Base-by-base conservation (phyloP, 441 rosid species). In the Euphorbia celastroides region DNA sequence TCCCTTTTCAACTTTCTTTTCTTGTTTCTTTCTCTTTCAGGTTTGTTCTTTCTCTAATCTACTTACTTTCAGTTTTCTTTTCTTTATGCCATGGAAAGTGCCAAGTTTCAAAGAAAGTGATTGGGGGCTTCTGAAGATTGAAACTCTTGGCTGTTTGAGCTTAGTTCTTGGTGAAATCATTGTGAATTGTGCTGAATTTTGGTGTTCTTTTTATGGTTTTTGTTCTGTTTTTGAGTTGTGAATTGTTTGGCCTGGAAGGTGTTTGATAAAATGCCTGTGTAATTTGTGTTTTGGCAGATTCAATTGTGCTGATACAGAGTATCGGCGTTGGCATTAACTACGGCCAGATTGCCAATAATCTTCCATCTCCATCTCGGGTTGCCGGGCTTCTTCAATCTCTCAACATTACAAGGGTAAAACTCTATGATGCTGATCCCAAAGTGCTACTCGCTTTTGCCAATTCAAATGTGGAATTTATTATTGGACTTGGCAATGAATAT, bases 281-380 rank as follows among this genome's bases (percentile, higher is more conserved):
- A 20, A 27, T 26, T 17, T 62, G 22, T 23, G 38, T 42, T 58
- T 74, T 60, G 23, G 56, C 70, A 80, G 74, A 57, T 64, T 68
- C 82, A 25, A 2, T 41, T 7, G 58, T 60, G 26, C 66, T 27
- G 61, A 48, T 58, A n/a, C 42, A 38, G 2, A 74, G 81, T 46
- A 42, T 34, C 23, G 80, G 82, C 7, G 26, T 85, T 6, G 89
- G 87, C 64, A 83, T 85, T n/a, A 85, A 85, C 78, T 85, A 85
- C 51, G 90, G 87, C 2, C 87, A 85, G 72, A 81, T 83, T 1
- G 90, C 84, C 27, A 71, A 85, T 69, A 71, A 85, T 74, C 83
- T 85, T 6, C 90, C 90, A 7, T 51, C 84, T 11, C 86, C 78
- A 1, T 32, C 83, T 13, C 74, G 74, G 0, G 90, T 85, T 7